phyloP scores from a whole-genome alignment of 2,329 filamentous ascomycete genomes.

The Stagonosporopsis rhizophila region DNA sequence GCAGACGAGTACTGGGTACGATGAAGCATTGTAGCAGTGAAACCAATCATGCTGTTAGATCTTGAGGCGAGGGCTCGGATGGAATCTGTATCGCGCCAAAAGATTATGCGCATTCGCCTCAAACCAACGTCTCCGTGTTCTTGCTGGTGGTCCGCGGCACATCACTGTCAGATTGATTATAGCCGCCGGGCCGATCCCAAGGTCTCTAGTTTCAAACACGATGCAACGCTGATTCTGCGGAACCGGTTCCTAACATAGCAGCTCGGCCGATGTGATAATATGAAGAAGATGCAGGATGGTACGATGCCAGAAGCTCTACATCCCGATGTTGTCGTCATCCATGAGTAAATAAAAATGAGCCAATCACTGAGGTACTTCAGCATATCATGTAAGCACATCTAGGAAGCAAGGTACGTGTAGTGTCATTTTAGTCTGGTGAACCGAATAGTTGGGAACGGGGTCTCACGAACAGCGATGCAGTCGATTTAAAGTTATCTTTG shows the following conservation, averaged over 20 bases:
- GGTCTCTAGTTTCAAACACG: too few species aligned
- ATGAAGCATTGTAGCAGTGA: too few species aligned
- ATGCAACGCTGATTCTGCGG: too few species aligned
- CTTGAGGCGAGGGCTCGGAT: too few species aligned
- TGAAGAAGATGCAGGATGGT: background rate
- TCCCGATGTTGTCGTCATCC: background rate
- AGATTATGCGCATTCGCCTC: too few species aligned
- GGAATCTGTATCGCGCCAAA: too few species aligned
- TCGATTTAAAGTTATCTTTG: slow-evolving; percentile 16
- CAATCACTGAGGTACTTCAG: too few species aligned
- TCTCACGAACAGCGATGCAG: slow-evolving; percentile 10
- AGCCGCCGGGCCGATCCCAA: background rate
- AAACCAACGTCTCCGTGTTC: too few species aligned
- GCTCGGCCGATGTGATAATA: background rate
- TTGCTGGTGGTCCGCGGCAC: background rate
- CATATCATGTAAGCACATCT: background rate
- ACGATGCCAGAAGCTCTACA: background rate
- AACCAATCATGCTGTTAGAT: too few species aligned
- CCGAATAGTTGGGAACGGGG: background rate
- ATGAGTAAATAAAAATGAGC: too few species aligned
- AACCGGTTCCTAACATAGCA: background rate
- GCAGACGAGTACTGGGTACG: too few species aligned
- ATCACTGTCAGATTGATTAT: background rate
- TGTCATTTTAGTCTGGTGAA: background rate
- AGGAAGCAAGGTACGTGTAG: background rate